Evolutionary conservation across 352 stramenopile species (phyloP).

Genomic region (Pythium monospermum): DNA sequence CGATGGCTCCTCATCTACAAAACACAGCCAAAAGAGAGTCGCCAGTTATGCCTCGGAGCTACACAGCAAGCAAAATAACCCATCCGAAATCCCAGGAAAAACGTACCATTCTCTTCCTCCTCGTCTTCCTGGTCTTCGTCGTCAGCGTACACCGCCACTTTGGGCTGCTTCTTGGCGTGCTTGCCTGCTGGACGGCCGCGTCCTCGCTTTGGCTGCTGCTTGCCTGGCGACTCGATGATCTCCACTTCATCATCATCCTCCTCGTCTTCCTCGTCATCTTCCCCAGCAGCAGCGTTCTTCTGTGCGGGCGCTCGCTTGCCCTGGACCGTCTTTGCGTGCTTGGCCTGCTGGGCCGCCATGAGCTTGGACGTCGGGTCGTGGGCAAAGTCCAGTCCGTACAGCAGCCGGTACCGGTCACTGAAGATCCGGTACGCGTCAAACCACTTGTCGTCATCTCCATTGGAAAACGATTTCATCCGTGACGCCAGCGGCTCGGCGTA

Average conservation of each 20-base stretch:
- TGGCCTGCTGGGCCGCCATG: slow-evolving; percentile 12
- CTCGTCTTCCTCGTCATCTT: slow-evolving; percentile 1
- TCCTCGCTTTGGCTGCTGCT: slow-evolving; percentile 7
- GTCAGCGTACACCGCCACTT: neutral
- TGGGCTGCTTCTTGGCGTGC: slow-evolving; percentile 19
- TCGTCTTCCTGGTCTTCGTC: too few species aligned
- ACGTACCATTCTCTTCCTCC: neutral
- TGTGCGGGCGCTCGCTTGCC: neutral
- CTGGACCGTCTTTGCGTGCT: neutral
- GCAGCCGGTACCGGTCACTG: slow-evolving; percentile 33
- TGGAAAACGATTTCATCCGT: slow-evolving; percentile 36
- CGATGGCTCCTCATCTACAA: neutral
- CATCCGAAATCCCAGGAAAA: neutral
- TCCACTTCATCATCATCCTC: slow-evolving; percentile 26
- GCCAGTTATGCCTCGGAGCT: too few species aligned
- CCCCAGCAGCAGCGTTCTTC: neutral
- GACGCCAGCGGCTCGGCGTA: slow-evolving; percentile 39
- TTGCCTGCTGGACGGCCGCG: slow-evolving; percentile 20
- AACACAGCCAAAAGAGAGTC: neutral
- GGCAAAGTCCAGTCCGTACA: slow-evolving; percentile 26
- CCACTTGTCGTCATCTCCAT: slow-evolving; percentile 41
- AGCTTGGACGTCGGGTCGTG: slow-evolving; percentile 14
- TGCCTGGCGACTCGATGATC: slow-evolving; percentile 12
- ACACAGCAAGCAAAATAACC: neutral
- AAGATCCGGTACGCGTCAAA: slow-evolving; percentile 65